A percentile compares a stretch with the other conserved stretches of the same genome.
These are phyloP conservation scores for Circinella umbellata DNA, from an alignment of 371 early-diverging fungal species.

Conservation along the genomic window DNA sequence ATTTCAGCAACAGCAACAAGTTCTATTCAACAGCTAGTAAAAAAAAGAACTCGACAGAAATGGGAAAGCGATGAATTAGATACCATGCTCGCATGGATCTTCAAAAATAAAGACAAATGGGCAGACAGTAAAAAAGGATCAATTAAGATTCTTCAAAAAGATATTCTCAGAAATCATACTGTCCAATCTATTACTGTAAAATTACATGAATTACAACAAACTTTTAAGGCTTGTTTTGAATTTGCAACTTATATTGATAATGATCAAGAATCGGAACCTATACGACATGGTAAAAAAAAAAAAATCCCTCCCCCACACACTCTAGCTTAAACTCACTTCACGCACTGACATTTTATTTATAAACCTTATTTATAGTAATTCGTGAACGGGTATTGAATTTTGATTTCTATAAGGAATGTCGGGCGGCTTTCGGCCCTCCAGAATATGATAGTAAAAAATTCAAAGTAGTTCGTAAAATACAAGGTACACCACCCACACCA, in stretches of 20 bases:
- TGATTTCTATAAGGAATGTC: not conserved
- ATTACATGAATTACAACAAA: not conserved
- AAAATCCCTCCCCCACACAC: no score
- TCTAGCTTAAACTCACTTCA: no score
- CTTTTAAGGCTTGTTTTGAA: no score
- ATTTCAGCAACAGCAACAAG: not conserved
- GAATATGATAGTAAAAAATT: not conserved
- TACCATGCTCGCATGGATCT: not conserved
- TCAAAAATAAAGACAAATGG: not conserved
- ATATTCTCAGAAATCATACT: not conserved
- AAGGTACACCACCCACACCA: not conserved
- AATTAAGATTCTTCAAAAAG: not conserved
- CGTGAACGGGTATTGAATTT: not conserved
- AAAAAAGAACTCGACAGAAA: not conserved
- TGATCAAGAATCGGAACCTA: no score
- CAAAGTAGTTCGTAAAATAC: no score
- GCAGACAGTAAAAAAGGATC: not conserved
- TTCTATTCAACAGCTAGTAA: not conserved
- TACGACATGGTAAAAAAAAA: no score
- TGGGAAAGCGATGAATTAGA: not conserved
- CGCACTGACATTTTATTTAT: no score
- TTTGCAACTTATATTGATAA: no score
- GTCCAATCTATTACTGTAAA: not conserved
- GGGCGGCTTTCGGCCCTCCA: not conserved
- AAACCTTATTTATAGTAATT: not conserved